These are phyloP conservation scores for Colletotrichum agaves DNA, from an alignment of 2,329 filamentous ascomycete species.

Conservation along the genomic window DNA sequence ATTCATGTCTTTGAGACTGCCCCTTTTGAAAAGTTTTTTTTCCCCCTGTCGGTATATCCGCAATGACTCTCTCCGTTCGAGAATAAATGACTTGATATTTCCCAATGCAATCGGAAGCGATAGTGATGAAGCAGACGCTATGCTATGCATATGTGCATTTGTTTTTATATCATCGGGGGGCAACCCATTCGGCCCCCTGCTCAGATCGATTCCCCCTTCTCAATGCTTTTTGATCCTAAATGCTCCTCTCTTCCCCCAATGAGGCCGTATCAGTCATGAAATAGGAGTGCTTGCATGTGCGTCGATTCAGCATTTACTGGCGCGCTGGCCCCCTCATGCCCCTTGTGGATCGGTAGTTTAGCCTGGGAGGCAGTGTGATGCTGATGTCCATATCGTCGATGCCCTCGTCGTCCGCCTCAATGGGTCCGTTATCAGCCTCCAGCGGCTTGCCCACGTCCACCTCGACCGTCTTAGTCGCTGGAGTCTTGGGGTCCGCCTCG, in stretches of 20 bases:
- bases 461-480: conserved; percentile 14
- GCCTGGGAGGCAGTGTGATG: conserved; percentile 46
- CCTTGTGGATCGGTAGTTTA: conserved; percentile 57
- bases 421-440: conserved; percentile 30
- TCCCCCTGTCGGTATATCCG: too few species aligned
- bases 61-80: neutral
- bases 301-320: neutral
- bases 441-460: conserved; percentile 32
- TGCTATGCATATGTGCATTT: conserved; percentile 31
- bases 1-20: too few species aligned
- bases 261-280: conserved; percentile 36
- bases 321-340: conserved; percentile 44
- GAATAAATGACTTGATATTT: neutral
- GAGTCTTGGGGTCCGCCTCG: conserved; percentile 37
- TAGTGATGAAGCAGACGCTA: conserved; percentile 36
- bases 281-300: conserved; percentile 1
- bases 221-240: conserved; percentile 21
- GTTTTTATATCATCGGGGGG: conserved; percentile 15
- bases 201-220: neutral
- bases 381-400: conserved; percentile 50
- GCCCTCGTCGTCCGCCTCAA: conserved; percentile 53
- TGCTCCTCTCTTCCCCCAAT: conserved; percentile 5
- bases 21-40: too few species aligned
- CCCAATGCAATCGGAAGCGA: conserved; percentile 16
- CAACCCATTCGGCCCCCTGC: neutral